Evolutionary conservation across 345 rosid genomes (phyloP).

Genomic region (Cardamine occulta): DNA sequence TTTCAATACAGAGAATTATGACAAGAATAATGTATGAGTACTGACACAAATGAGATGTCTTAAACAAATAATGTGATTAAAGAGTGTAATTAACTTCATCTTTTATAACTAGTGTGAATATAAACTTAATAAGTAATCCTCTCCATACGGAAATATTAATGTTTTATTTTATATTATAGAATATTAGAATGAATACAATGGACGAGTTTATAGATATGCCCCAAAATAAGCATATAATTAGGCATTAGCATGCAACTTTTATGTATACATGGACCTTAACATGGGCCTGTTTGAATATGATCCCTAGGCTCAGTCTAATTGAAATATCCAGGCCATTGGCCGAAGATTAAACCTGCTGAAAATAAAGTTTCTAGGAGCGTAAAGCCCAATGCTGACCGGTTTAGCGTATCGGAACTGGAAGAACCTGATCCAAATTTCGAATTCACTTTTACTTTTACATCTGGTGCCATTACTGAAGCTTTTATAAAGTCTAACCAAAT

Average conservation of each 20-base stretch:
- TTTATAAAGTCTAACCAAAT: background rate
- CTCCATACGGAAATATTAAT: background rate
- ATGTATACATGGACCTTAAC: conserved; percentile 23
- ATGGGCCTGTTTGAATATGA: conserved; percentile 24
- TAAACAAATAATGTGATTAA: conserved; percentile 20
- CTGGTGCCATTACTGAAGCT: no score
- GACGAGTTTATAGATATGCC: background rate
- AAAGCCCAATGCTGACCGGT: conserved; percentile 1
- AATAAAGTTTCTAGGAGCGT: background rate
- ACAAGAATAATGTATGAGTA: conserved; percentile 24
- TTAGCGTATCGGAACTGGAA: background rate
- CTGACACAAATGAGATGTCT: conserved; percentile 42
- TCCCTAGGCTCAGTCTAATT: background rate
- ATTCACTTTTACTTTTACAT: no score
- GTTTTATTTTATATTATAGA: conserved; percentile 9
- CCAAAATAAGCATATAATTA: background rate
- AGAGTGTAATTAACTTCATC: conserved; percentile 14
- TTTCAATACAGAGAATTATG: conserved; percentile 31
- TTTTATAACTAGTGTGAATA: background rate
- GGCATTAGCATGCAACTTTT: background rate
- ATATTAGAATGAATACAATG: background rate
- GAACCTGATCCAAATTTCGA: background rate
- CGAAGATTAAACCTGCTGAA: background rate
- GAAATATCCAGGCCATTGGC: background rate
- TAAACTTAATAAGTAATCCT: background rate